phyloP scores from a whole-genome alignment of 108 stramenopile genomes.

The Discostella pseudostelligera region DNA sequence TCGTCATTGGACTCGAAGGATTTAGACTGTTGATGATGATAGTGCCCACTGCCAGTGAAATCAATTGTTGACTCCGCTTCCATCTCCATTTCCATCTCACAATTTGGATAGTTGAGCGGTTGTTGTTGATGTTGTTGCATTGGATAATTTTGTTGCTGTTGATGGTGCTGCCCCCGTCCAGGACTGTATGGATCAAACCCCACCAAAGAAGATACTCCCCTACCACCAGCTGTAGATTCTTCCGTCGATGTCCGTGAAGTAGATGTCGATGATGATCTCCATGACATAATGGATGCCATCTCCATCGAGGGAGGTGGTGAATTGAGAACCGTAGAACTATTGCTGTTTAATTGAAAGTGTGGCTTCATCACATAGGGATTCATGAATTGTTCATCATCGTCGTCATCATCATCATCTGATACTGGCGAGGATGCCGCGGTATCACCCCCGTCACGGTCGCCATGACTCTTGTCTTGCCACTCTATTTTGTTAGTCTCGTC shows the following conservation, averaged over 20 bases:
- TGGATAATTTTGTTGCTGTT: neutral
- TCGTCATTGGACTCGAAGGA: neutral
- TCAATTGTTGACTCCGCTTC: slow-evolving; percentile 18
- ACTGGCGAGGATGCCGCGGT: too few relatives aligned
- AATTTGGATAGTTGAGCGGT: neutral
- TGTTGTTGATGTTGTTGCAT: neutral
- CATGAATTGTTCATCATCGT: slow-evolving; percentile 20
- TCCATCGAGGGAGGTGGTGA: slow-evolving; percentile 30
- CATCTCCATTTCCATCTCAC: slow-evolving; percentile 36
- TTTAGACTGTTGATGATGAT: neutral
- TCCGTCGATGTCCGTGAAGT: neutral
- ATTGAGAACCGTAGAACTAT: too few relatives aligned
- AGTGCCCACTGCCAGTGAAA: neutral
- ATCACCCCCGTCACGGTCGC: too few relatives aligned
- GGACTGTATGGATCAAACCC: slow-evolving; percentile 39
- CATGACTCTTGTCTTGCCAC: too few relatives aligned
- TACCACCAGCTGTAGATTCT: neutral
- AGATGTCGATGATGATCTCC: slow-evolving; percentile 3
- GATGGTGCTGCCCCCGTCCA: neutral
- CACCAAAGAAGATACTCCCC: neutral
- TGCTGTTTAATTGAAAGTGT: too few relatives aligned
- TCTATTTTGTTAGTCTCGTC: too few relatives aligned
- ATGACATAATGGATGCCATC: neutral
- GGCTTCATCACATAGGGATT: slow-evolving; percentile 43
- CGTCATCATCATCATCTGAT: slow-evolving; percentile 17